These are phyloP conservation scores for Xylaria intraflava DNA, from an alignment of 495 filamentous ascomycete species.

Conservation along the genomic window DNA sequence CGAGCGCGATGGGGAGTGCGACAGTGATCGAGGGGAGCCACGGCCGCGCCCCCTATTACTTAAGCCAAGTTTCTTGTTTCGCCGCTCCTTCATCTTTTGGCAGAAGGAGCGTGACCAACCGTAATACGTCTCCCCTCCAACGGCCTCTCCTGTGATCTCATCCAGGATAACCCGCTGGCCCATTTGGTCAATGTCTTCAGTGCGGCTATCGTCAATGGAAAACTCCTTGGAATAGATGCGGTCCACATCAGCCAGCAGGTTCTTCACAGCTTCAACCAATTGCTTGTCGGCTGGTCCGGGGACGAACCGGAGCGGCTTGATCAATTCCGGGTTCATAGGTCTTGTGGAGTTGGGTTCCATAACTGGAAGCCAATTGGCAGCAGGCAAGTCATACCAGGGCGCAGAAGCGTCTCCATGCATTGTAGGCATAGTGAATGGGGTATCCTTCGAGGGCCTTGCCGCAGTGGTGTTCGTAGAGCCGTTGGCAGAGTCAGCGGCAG, in stretches of 20 bases:
- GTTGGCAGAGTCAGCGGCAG: slow-evolving; percentile 9
- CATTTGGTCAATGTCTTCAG: slow-evolving; percentile 60
- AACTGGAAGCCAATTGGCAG: slow-evolving; percentile 71
- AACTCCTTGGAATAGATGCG: slow-evolving; percentile 48
- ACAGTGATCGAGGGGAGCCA: slow-evolving; percentile 25
- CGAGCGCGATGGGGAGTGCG: slow-evolving; percentile 32
- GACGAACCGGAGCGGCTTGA: slow-evolving; percentile 67
- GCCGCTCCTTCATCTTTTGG: slow-evolving; percentile 66
- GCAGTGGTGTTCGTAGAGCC: slow-evolving; percentile 9
- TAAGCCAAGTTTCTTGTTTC: slow-evolving; percentile 26
- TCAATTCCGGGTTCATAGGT: slow-evolving; percentile 62
- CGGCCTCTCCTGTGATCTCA: slow-evolving; percentile 53
- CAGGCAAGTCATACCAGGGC: slow-evolving; percentile 80
- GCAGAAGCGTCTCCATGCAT: slow-evolving; percentile 69
- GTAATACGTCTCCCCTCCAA: slow-evolving; percentile 68
- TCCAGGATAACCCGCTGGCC: slow-evolving; percentile 61
- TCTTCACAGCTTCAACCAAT: slow-evolving; percentile 60
- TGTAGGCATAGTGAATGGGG: slow-evolving; percentile 64
- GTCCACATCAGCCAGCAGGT: slow-evolving; percentile 61
- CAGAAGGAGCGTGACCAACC: slow-evolving; percentile 81
- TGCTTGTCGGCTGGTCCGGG: slow-evolving; percentile 64
- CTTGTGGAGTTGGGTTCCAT: slow-evolving; percentile 68
- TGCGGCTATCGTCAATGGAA: slow-evolving; percentile 24
- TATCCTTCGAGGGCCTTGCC: slow-evolving; percentile 40
- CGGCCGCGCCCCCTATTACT: slow-evolving; percentile 15